A percentile compares a stretch with the other conserved stretches of the same genome.
phyloP scores from a whole-genome alignment of 768 basidiomycete species.

The Trametes cubensis region DNA sequence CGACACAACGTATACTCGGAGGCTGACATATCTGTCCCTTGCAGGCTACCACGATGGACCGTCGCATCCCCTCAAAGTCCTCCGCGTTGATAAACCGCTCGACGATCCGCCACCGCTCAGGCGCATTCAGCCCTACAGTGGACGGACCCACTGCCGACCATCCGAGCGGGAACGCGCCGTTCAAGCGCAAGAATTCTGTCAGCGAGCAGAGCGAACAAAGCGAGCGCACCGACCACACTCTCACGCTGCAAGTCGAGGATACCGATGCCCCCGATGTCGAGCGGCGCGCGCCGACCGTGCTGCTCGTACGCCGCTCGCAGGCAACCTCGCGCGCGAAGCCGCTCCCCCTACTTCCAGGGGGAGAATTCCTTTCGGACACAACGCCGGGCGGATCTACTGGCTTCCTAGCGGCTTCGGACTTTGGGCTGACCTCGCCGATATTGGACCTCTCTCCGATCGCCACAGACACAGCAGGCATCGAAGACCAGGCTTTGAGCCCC shows the following conservation, averaged over 20 bases:
- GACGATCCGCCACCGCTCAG: slow-evolving; percentile 30
- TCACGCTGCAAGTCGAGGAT: slow-evolving; percentile 31
- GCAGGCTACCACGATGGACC: slow-evolving; percentile 24
- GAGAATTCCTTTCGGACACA: slow-evolving; percentile 1
- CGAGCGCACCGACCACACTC: slow-evolving; percentile 18
- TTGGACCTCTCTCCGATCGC: not conserved
- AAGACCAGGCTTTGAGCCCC: slow-evolving; percentile 17
- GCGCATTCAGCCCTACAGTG: slow-evolving; percentile 25
- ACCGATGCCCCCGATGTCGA: slow-evolving; percentile 14
- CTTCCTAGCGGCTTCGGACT: not conserved
- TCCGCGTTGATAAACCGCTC: slow-evolving; percentile 15
- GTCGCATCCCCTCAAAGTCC: slow-evolving; percentile 26
- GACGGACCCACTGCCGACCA: not conserved
- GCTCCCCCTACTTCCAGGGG: slow-evolving; percentile 14
- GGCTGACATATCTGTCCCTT: not conserved
- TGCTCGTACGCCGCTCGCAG: slow-evolving; percentile 23
- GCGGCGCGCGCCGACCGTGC: slow-evolving; percentile 21
- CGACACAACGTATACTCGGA: too few relatives aligned
- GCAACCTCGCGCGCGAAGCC: slow-evolving; percentile 15
- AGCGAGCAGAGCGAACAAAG: slow-evolving; percentile 15
- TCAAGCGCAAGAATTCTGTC: slow-evolving; percentile 8
- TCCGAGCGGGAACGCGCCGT: too few relatives aligned
- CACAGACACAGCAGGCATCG: not conserved
- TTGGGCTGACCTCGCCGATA: not conserved
- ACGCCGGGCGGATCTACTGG: not conserved